Evolutionary conservation across 306 rosid species (phyloP).

Genomic region (Rosa chinensis): DNA sequence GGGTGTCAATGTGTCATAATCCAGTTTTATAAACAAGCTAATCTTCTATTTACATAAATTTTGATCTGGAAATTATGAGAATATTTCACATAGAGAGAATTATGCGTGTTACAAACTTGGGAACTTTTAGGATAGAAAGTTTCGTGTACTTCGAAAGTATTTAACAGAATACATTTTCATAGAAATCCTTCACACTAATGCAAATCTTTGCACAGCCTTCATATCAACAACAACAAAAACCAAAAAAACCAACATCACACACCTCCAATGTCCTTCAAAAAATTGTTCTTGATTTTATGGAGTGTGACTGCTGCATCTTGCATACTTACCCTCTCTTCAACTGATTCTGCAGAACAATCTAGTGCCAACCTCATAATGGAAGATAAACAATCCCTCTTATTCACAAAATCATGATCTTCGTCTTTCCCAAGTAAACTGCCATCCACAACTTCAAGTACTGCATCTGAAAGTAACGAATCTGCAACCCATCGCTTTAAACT

Average conservation of each 20-base stretch:
- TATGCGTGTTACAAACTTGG: not conserved
- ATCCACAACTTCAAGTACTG: conserved; percentile 13
- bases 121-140: not conserved
- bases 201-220: not conserved
- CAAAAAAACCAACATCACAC: not conserved
- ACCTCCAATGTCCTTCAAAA: not conserved
- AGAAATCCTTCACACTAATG: not conserved
- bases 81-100: not conserved
- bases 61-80: not conserved
- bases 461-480: no score
- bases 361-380: conserved; percentile 19
- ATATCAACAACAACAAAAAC: not conserved
- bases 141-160: not conserved
- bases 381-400: not conserved
- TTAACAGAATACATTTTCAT: not conserved
- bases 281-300: conserved; percentile 6
- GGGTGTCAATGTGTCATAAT: not conserved
- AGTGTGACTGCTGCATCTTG: not conserved
- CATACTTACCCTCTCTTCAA: not conserved
- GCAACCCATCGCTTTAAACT: no score
- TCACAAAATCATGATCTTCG: not conserved
- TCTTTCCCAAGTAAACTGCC: not conserved
- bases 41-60: not conserved
- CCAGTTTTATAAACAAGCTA: not conserved
- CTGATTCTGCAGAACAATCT: conserved; percentile 12